phyloP scores from a whole-genome alignment of 2,329 filamentous ascomycete species.

The Beauveria bassiana region DNA sequence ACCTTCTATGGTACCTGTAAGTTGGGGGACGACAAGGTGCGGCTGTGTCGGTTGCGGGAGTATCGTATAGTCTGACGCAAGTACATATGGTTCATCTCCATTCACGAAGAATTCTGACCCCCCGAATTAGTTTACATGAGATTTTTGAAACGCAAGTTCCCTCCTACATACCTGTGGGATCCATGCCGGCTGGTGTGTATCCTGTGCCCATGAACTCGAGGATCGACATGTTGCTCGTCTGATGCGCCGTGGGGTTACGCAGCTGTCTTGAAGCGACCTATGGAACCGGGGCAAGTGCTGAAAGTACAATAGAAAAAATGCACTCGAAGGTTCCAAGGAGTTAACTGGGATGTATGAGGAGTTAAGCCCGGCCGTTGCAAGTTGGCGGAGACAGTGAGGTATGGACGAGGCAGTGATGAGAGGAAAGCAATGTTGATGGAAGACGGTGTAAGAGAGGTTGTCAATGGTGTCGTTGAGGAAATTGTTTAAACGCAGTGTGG shows the following conservation, averaged over 20 bases:
- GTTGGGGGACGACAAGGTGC: constrained; percentile 6
- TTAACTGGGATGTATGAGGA: not conserved
- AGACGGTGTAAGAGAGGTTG: not conserved
- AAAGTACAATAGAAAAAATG: not conserved
- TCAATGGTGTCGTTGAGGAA: not conserved
- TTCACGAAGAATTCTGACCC: constrained; percentile 8
- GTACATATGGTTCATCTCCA: constrained; percentile 7
- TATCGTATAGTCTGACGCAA: constrained; percentile 9
- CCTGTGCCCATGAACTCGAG: constrained; percentile 9
- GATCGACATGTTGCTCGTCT: constrained; percentile 6
- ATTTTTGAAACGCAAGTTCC: not conserved
- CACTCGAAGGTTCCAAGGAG: not conserved
- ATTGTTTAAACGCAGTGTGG: not conserved
- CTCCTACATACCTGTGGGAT: constrained; percentile 2
- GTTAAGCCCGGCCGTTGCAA: not conserved
- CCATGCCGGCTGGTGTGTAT: constrained; percentile 9
- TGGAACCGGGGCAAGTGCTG: not conserved
- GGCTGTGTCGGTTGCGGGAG: constrained; percentile 1
- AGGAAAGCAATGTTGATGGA: not conserved
- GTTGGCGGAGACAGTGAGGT: not conserved
- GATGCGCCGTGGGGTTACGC: not conserved
- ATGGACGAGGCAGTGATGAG: not conserved
- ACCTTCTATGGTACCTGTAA: constrained; percentile 1
- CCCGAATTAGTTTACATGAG: not conserved
- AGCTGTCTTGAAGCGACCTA: too few relatives aligned